Percentiles rank a stretch among this genome's conserved stretches.
Conservation (phyloP, 2,329 filamentous ascomycete genomes). For the Aschersonia sp. region DNA sequence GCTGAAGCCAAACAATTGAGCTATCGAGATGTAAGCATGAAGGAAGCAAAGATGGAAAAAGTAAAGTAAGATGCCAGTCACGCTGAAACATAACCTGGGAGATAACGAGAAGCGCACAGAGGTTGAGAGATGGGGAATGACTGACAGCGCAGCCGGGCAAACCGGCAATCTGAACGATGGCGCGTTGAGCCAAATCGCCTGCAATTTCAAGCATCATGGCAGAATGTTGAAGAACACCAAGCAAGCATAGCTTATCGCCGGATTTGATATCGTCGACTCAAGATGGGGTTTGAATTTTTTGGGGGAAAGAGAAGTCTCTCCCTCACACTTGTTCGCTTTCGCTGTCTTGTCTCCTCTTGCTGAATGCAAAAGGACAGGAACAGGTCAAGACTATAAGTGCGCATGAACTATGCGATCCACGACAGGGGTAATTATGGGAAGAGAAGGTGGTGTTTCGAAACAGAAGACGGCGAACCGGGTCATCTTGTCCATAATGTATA, state of each 20-base stretch:
- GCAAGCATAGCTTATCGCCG: background rate
- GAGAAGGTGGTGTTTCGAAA: background rate
- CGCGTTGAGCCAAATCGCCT: background rate
- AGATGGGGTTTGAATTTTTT: too few species aligned
- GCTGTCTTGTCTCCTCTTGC: too few species aligned
- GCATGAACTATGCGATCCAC: background rate
- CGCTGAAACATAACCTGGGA: background rate
- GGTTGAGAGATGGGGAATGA: background rate
- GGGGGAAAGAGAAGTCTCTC: too few species aligned
- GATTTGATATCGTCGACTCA: too few species aligned
- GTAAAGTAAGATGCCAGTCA: background rate
- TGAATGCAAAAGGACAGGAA: too few species aligned
- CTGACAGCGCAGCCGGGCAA: background rate
- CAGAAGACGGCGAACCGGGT: background rate
- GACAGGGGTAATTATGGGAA: background rate
- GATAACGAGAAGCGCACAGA: background rate
- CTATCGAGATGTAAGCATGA: background rate
- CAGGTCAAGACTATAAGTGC: background rate
- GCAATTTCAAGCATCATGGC: background rate
- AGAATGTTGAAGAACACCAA: background rate
- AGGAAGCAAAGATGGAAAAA: background rate
- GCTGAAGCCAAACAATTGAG: background rate
- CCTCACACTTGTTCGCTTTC: too few species aligned
- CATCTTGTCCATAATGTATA: too few species aligned
- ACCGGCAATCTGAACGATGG: background rate